Base-by-base conservation (phyloP, 192 early-diverging fungal species). In the Coemansia javaensis region DNA sequence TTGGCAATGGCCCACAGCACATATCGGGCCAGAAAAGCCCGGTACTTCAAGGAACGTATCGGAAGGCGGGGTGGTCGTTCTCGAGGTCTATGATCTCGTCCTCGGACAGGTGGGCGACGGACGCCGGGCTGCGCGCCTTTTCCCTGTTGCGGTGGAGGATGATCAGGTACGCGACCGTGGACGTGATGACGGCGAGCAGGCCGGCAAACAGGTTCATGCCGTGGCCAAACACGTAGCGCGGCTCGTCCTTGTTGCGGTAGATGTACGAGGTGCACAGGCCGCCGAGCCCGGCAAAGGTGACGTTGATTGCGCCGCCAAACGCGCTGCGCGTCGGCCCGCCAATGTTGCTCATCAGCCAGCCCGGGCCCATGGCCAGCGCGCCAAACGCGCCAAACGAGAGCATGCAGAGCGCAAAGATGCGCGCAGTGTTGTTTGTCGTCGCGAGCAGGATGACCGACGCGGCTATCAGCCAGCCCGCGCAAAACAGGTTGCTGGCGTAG, bases 381-480 rank as follows among this genome's bases (percentile, higher is more conserved):
- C 65, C 65, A 41, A 61, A 68, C 32, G 43, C 49, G 39, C 65
- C 65, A 47, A 59, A 61, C 22, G 65, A 55, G 39, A 68, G 38
- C 11, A 68, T 44, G 32, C 65, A 68, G 21, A 68, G 65, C 11
- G 58, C 65, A 45, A 68, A 66, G 35, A 66, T 66, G 13, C 56
- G 38, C 12, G 63, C 63, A 15, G 56, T 50, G 31, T 57, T 66
- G 51, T 66, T 66, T 21, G 50, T 53, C 2, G 53, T 56, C 7
- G 38, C 55, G 32, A 66, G 40, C 24, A 66, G 45, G 2, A 66
- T 41, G 11, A 41, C 40, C 31, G 63, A 66, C 11, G 39, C 56
- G 12, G 44, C 44, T 0, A 53, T 24, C 2, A 66, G 45, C 63
- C 63, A 66, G 1, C 25, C 7, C 1, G 63, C 50, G 45, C 56